A percentile compares a stretch with the other conserved stretches of the same genome.
These are phyloP conservation scores for Nitzschia inconspicua DNA, from an alignment of 108 stramenopile species.

Conservation along the genomic window DNA sequence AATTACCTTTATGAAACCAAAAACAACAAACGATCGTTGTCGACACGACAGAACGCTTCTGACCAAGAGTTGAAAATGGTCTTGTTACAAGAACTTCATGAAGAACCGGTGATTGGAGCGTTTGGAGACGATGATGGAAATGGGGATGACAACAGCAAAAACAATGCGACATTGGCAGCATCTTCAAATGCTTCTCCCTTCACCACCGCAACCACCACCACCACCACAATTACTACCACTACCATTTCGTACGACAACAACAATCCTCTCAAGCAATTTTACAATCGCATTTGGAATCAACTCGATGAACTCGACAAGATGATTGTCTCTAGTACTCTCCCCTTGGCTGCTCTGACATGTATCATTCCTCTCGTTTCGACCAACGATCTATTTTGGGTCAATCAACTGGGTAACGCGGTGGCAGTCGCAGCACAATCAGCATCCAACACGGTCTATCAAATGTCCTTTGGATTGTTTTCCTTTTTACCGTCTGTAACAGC, in stretches of 20 bases:
- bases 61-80: too few species aligned
- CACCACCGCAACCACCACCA: too few species aligned
- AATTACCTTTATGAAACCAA: too few species aligned
- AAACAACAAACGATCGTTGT: too few species aligned
- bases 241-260: background rate
- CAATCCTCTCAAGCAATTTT: background rate
- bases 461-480: conserved; percentile 68
- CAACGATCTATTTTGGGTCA: conserved; percentile 78
- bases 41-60: too few species aligned
- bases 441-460: conserved; percentile 73
- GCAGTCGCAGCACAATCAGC: conserved; percentile 83
- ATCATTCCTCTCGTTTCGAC: conserved; percentile 67
- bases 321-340: conserved; percentile 31
- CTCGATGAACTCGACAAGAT: conserved; percentile 14
- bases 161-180: too few species aligned
- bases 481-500: conserved; percentile 74
- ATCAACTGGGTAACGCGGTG: conserved; percentile 69
- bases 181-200: too few species aligned
- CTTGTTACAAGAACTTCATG: too few species aligned
- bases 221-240: background rate
- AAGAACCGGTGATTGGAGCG: too few species aligned
- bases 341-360: conserved; percentile 70
- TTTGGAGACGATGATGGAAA: too few species aligned
- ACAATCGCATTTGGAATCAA: background rate
- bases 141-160: too few species aligned